Conservation (phyloP, 345 rosid genomes). For the Salix arbutifolia region DNA sequence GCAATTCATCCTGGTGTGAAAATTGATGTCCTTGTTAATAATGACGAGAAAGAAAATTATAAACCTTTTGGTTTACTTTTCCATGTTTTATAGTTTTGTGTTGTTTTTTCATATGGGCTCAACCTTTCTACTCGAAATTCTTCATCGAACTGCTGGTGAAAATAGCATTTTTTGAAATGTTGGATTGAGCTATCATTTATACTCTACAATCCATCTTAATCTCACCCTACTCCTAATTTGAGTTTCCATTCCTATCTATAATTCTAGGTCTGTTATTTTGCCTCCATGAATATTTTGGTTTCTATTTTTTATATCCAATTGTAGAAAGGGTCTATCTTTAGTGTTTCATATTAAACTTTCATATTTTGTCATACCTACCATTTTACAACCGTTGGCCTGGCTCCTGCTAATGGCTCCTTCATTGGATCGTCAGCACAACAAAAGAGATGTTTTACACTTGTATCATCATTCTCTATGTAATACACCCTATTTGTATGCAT, state of each 20-base stretch:
- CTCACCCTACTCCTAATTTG: neutral
- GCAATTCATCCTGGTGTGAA: neutral
- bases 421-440: neutral
- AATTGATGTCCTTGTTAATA: neutral
- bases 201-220: neutral
- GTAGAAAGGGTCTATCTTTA: neutral
- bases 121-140: neutral
- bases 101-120: neutral
- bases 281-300: neutral
- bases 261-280: neutral
- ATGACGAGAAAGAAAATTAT: neutral
- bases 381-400: neutral
- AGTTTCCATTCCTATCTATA: no score
- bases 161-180: neutral
- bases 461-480: no score
- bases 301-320: no score
- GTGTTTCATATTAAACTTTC: neutral
- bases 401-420: neutral
- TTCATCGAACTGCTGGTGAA: neutral
- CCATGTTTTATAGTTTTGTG: neutral
- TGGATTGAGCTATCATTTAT: neutral
- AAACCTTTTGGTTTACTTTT: neutral
- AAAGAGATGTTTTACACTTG: no score
- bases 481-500: no score
- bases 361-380: neutral